Percentiles rank a stretch among this genome's conserved stretches.
These are phyloP conservation scores for Gamsiella multidivaricata DNA, from an alignment of 192 early-diverging fungal genomes.

Conservation along the genomic window DNA sequence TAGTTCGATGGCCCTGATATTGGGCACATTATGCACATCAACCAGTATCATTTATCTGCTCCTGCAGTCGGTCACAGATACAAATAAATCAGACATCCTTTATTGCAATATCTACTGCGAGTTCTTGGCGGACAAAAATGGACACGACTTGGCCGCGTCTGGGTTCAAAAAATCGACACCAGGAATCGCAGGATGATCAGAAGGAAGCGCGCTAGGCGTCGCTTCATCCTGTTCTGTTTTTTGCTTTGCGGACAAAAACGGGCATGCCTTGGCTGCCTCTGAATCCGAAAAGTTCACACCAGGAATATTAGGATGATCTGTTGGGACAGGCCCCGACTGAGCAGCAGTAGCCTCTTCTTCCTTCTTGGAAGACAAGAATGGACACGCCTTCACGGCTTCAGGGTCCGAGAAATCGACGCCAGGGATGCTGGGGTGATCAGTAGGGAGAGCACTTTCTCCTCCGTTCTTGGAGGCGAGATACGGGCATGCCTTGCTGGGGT, in stretches of 20 bases:
- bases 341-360: not conserved
- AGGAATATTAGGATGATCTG: constrained; percentile 44
- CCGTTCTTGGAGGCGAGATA: constrained; percentile 5
- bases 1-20: too few species aligned
- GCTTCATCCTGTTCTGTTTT: not conserved
- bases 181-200: constrained; percentile 33
- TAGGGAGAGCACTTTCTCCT: constrained; percentile 2
- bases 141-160: constrained; percentile 27
- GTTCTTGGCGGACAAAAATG: constrained; percentile 29
- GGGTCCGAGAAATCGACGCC: constrained; percentile 39
- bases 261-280: constrained; percentile 35
- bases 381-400: constrained; percentile 35
- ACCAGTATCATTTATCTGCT: too few species aligned
- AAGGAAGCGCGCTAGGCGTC: not conserved
- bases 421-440: constrained; percentile 42
- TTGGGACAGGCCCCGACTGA: constrained; percentile 3
- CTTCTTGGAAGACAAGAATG: constrained; percentile 34
- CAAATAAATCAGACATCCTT: too few species aligned
- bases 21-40: too few species aligned
- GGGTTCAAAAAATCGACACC: constrained; percentile 41
- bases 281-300: constrained; percentile 43
- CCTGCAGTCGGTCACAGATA: too few species aligned
- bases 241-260: constrained; percentile 29
- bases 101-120: too few species aligned
- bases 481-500: constrained; percentile 21